Conservation (phyloP, 768 basidiomycete genomes). For the Thelephora ganbajun region DNA sequence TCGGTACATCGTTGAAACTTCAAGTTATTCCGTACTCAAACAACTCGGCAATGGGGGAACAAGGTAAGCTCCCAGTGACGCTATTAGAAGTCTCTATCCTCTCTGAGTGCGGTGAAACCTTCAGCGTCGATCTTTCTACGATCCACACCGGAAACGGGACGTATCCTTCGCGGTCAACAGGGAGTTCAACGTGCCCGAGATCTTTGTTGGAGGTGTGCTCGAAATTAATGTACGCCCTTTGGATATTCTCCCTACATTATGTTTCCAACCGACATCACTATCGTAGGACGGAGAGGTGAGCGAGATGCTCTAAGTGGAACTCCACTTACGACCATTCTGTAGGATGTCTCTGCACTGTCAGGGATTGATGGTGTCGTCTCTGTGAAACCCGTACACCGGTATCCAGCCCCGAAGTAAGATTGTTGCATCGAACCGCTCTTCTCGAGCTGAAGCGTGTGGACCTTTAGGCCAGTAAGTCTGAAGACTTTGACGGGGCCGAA, state of each 20-base stretch:
- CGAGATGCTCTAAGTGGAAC: background rate
- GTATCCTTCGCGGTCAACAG: slow-evolving; percentile 32
- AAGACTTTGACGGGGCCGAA: slow-evolving; percentile 26
- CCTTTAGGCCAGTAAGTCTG: slow-evolving; percentile 27
- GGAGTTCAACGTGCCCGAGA: slow-evolving; percentile 34
- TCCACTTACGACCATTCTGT: slow-evolving; percentile 3
- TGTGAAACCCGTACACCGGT: slow-evolving; percentile 37
- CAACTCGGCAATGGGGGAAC: slow-evolving; percentile 11
- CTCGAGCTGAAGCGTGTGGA: background rate
- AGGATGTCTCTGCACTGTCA: slow-evolving; percentile 36
- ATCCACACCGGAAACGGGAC: slow-evolving; percentile 26
- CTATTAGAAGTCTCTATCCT: background rate
- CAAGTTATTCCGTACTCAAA: slow-evolving; percentile 12
- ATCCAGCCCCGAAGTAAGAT: slow-evolving; percentile 28
- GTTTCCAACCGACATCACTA: background rate
- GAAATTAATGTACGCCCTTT: slow-evolving; percentile 26
- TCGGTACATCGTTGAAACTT: slow-evolving; percentile 29
- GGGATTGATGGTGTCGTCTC: slow-evolving; percentile 37
- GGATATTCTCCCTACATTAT: background rate
- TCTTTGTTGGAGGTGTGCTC: slow-evolving; percentile 49
- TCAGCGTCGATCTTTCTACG: slow-evolving; percentile 40
- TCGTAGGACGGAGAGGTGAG: background rate
- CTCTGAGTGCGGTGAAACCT: slow-evolving; percentile 9
- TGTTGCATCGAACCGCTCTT: background rate
- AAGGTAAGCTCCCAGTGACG: slow-evolving; percentile 5